phyloP scores from a whole-genome alignment of 192 early-diverging fungal genomes.

The Thamnidium elegans region DNA sequence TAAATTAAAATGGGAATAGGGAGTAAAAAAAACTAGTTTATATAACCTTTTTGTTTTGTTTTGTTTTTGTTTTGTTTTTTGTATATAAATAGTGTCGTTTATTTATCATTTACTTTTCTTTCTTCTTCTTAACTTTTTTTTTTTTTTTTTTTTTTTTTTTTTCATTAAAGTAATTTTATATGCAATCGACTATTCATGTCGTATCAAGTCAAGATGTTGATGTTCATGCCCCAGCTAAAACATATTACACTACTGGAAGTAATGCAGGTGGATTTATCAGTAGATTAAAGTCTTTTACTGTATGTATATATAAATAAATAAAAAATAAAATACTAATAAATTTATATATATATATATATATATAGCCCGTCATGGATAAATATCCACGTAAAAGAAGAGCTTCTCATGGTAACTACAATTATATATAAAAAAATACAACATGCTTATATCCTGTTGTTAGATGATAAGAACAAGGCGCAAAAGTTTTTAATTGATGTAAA shows the following conservation, averaged over 20 bases:
- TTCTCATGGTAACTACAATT: constrained; percentile 19
- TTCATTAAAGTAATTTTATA: too few species aligned
- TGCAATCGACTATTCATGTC: too few species aligned
- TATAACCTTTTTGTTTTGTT: too few species aligned
- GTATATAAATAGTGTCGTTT: too few species aligned
- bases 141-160: too few species aligned
- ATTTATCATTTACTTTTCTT: too few species aligned
- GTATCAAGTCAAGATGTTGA: constrained; percentile 4
- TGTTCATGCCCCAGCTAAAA: constrained; percentile 31
- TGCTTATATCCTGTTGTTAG: constrained; percentile 13
- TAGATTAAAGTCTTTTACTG: constrained; percentile 20
- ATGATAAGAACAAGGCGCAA: constrained; percentile 52
- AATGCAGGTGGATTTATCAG: constrained; percentile 22
- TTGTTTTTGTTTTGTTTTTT: too few species aligned
- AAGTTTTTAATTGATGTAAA: constrained; percentile 84
- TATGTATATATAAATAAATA: constrained; percentile 2
- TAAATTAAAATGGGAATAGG: too few species aligned
- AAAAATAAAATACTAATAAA: background rate
- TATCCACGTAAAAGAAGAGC: constrained; percentile 20
- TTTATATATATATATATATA: background rate
- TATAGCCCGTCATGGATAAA: too few species aligned
- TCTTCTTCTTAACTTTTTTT: too few species aligned
- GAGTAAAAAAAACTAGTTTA: too few species aligned
- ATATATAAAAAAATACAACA: background rate
- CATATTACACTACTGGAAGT: constrained; percentile 32